These are phyloP conservation scores for Backusella liffmaniae DNA, from an alignment of 192 early-diverging fungal species.

Conservation along the genomic window DNA sequence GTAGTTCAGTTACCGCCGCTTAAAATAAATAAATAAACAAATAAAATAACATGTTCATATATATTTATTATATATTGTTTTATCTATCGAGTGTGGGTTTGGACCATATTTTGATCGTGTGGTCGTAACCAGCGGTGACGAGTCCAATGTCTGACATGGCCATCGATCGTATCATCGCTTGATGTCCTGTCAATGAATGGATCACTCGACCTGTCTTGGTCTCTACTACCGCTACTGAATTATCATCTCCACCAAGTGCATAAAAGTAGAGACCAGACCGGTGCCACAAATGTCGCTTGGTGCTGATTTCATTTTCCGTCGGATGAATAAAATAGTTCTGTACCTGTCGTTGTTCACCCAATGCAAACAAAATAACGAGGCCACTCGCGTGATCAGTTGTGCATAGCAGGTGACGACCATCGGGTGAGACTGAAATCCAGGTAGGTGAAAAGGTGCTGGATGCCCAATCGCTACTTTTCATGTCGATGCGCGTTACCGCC, in stretches of 20 bases:
- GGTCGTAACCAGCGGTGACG: conserved; percentile 62
- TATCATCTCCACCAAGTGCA: conserved; percentile 61
- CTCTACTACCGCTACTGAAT: conserved; percentile 50
- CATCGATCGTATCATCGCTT: conserved; percentile 49
- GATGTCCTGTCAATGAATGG: conserved; percentile 55
- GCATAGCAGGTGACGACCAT: conserved; percentile 55
- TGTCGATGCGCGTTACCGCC: conserved; percentile 48
- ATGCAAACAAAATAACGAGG: conserved; percentile 58
- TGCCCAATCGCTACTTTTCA: conserved; percentile 82
- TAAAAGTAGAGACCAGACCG: conserved; percentile 59
- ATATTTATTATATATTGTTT: neutral
- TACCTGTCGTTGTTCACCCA: conserved; percentile 43
- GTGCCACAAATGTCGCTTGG: conserved; percentile 63
- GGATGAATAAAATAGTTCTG: conserved; percentile 60
- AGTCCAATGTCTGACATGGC: conserved; percentile 43
- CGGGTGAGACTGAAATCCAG: conserved; percentile 58
- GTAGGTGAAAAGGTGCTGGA: conserved; percentile 66
- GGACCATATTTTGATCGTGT: conserved; percentile 53
- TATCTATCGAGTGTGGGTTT: neutral
- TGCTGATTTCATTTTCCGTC: conserved; percentile 54
- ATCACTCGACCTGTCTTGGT: conserved; percentile 46
- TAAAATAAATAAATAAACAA: neutral
- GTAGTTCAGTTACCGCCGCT: conserved; percentile 10
- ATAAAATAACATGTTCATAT: neutral
- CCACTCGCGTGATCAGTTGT: conserved; percentile 63